Percentiles rank a stretch among this genome's conserved stretches.
phyloP scores from a whole-genome alignment of 257 asterid genomes.

The Solanum appendiculatum region DNA sequence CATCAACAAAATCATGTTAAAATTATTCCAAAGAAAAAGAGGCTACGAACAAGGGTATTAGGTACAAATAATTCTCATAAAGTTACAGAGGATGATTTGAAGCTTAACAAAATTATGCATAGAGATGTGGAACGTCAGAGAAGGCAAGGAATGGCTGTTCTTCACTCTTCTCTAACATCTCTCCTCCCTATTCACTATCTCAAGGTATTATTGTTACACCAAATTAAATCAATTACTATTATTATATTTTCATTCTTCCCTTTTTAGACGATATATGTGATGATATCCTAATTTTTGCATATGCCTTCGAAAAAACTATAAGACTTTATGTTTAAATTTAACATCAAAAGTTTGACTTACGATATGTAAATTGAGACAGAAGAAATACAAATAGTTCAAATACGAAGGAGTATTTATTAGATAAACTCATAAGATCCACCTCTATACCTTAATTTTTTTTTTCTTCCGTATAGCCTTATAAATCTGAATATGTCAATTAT shows the following conservation, averaged over 20 bases:
- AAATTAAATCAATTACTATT: too few species aligned
- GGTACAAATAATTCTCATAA: not conserved
- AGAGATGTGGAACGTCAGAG: conserved; percentile 23
- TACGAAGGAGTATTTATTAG: not conserved
- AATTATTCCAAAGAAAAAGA: not conserved
- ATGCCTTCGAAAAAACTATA: too few species aligned
- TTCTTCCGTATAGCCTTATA: not conserved
- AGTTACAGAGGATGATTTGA: not conserved
- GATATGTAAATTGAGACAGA: not conserved
- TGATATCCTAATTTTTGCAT: too few species aligned
- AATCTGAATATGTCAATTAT: not conserved
- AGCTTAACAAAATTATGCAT: conserved; percentile 10
- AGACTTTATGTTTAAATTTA: too few species aligned
- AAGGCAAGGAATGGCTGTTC: conserved; percentile 22
- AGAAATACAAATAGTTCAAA: not conserved
- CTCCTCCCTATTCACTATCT: conserved; percentile 4
- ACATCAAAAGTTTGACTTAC: not conserved
- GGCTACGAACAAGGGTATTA: too few species aligned
- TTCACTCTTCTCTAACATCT: conserved; percentile 5
- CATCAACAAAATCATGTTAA: not conserved
- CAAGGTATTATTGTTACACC: conserved; percentile 2
- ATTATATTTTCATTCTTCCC: too few species aligned
- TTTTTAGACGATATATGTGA: too few species aligned
- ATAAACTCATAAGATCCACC: not conserved
- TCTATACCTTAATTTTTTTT: not conserved